Evolutionary conservation across 768 basidiomycete genomes (phyloP).

Genomic region (Phanerochaete sordida): DNA sequence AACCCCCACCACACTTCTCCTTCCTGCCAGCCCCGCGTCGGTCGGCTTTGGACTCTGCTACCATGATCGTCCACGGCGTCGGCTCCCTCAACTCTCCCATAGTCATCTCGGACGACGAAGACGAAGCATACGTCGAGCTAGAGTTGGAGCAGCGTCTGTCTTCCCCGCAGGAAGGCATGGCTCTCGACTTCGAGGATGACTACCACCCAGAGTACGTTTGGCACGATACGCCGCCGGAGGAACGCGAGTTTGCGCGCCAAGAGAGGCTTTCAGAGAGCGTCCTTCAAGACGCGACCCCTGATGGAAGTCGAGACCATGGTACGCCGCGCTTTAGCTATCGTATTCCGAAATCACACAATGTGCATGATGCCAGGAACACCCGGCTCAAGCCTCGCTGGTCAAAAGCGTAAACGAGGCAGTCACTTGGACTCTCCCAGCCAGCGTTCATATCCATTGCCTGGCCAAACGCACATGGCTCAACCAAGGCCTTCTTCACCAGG

Average conservation of each 20-base stretch:
- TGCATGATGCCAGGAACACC: not conserved
- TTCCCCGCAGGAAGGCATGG: slow-evolving; percentile 7
- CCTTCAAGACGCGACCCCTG: not conserved
- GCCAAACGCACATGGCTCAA: not conserved
- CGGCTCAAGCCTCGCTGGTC: not conserved
- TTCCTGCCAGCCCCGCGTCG: no score
- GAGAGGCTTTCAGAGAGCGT: not conserved
- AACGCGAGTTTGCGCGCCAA: not conserved
- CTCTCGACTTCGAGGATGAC: not conserved
- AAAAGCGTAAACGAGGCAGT: slow-evolving; percentile 15
- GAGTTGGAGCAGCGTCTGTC: slow-evolving; percentile 15
- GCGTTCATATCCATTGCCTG: not conserved
- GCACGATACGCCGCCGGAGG: not conserved
- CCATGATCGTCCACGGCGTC: slow-evolving; percentile 3
- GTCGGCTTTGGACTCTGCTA: not conserved
- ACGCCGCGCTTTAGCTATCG: not conserved
- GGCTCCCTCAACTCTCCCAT: slow-evolving; percentile 23
- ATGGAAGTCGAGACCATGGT: not conserved
- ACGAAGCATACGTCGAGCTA: slow-evolving; percentile 20
- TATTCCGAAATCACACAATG: no score
- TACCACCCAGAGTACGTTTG: not conserved
- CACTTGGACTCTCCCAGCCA: not conserved
- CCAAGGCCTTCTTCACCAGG: not conserved
- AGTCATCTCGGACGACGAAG: slow-evolving; percentile 24
- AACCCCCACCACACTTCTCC: not conserved